A percentile compares a stretch with the other conserved stretches of the same genome.
phyloP scores from a whole-genome alignment of 108 stramenopile species.

The Fragilaria crotonensis region DNA sequence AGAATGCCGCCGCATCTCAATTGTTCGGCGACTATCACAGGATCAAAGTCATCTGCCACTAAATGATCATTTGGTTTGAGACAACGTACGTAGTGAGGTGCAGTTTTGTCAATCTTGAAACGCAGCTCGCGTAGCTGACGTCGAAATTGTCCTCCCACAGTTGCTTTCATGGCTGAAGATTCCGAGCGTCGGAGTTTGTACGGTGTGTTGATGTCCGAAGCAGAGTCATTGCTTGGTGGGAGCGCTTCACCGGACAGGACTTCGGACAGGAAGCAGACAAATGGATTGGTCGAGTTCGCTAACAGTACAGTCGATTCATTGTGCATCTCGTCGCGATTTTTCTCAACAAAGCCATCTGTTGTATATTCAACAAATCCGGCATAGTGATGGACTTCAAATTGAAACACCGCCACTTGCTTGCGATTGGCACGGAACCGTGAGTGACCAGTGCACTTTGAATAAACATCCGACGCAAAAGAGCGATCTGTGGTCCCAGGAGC shows the following conservation, averaged over 20 bases:
- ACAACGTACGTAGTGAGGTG: conserved; percentile 87
- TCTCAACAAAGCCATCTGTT: conserved; percentile 76
- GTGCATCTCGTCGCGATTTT: conserved; percentile 89
- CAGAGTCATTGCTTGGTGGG: conserved; percentile 6
- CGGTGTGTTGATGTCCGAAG: conserved; percentile 2
- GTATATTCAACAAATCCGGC: conserved; percentile 87
- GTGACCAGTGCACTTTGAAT: conserved; percentile 47
- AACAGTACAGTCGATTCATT: conserved; percentile 69
- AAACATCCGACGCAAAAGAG: conserved; percentile 48
- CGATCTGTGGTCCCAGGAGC: conserved; percentile 64
- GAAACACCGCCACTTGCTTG: conserved; percentile 47
- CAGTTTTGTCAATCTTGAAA: conserved; percentile 60
- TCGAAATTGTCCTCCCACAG: conserved; percentile 75
- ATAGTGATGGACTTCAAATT: conserved; percentile 78
- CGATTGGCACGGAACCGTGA: conserved; percentile 53
- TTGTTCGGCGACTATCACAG: conserved; percentile 80
- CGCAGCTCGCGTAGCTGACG: conserved; percentile 55
- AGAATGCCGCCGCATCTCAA: conserved; percentile 85
- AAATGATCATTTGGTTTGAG: too few species aligned
- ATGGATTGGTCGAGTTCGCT: conserved; percentile 34
- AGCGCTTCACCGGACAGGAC: conserved; percentile 29
- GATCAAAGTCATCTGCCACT: conserved; percentile 68
- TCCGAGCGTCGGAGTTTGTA: conserved; percentile 21
- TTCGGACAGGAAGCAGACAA: conserved; percentile 38
- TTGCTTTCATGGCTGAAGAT: conserved; percentile 41